These are phyloP conservation scores for Plasmopara halstedii DNA, from an alignment of 352 stramenopile genomes.

Conservation along the genomic window DNA sequence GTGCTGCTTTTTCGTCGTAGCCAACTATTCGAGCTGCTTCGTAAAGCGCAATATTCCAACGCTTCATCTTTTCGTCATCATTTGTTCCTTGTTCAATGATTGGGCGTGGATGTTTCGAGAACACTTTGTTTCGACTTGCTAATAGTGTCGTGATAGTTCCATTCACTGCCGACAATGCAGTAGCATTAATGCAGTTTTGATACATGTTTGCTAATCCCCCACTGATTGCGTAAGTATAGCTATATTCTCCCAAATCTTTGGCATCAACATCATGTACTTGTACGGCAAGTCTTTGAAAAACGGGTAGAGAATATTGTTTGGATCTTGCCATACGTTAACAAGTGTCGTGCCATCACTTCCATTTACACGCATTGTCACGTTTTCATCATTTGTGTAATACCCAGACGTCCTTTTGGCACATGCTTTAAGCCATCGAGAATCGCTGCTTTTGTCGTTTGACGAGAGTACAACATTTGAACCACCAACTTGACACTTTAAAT, in stretches of 20 bases:
- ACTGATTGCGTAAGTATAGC: constrained; percentile 50
- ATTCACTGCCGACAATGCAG: background rate
- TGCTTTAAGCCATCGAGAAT: constrained; percentile 24
- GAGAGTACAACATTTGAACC: constrained; percentile 17
- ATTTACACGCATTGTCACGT: constrained; percentile 22
- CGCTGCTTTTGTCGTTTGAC: constrained; percentile 16
- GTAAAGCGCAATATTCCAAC: constrained; percentile 42
- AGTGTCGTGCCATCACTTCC: constrained; percentile 9
- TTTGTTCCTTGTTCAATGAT: constrained; percentile 14
- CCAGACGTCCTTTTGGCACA: constrained; percentile 15
- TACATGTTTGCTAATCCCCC: constrained; percentile 48
- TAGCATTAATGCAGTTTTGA: constrained; percentile 27
- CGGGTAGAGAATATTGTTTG: constrained; percentile 37
- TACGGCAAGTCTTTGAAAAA: constrained; percentile 59
- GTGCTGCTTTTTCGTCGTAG: constrained; percentile 28
- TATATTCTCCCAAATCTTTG: constrained; percentile 44
- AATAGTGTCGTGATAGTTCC: background rate
- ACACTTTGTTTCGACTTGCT: background rate
- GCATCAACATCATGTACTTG: constrained; percentile 42
- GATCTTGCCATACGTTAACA: constrained; percentile 28
- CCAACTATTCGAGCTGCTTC: constrained; percentile 37
- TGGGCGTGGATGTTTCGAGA: constrained; percentile 2
- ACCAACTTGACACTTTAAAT: constrained; percentile 47
- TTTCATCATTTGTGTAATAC: constrained; percentile 18
- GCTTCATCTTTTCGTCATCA: constrained; percentile 24